Conservation (phyloP, 2,329 filamentous ascomycete genomes). For the Dothiorella sarmentorum region DNA sequence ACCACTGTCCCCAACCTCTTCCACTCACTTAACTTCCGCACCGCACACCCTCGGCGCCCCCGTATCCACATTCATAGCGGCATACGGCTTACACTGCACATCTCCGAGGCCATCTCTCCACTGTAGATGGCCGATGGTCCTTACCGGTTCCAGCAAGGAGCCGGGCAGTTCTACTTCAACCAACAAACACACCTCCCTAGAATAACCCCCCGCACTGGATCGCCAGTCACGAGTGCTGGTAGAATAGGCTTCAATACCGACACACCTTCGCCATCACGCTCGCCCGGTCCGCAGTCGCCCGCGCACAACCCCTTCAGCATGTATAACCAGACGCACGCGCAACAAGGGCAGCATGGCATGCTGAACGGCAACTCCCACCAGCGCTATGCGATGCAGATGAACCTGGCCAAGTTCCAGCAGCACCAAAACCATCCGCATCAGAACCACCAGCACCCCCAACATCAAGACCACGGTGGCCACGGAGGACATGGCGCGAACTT, state of each 20-base stretch:
- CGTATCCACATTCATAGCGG: constrained; percentile 17
- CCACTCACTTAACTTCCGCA: constrained; percentile 39
- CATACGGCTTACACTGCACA: constrained; percentile 7
- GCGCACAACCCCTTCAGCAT: constrained; percentile 54
- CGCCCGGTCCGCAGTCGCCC: constrained; percentile 51
- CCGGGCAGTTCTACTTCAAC: constrained; percentile 58
- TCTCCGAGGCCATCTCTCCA: constrained; percentile 21
- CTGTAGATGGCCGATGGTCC: constrained; percentile 67
- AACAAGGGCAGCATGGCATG: constrained; percentile 71
- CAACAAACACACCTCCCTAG: constrained; percentile 45
- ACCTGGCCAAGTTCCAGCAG: constrained; percentile 68
- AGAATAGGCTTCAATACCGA: constrained; percentile 47
- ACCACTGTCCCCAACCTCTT: constrained; percentile 41
- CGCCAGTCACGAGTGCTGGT: constrained; percentile 41
- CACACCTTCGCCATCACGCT: constrained; percentile 57
- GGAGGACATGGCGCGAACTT: constrained; percentile 46
- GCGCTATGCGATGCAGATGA: constrained; percentile 51
- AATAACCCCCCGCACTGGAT: constrained; percentile 46
- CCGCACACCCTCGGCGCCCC: constrained; percentile 24
- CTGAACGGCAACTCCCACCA: constrained; percentile 68
- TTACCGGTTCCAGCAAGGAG: constrained; percentile 60
- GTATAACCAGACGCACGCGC: constrained; percentile 65
- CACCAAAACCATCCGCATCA: constrained; percentile 53
- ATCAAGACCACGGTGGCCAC: constrained; percentile 54
- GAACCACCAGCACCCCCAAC: constrained; percentile 58